Evolutionary conservation across 495 filamentous ascomycete genomes (phyloP).

Genomic region (Podospora sp.): DNA sequence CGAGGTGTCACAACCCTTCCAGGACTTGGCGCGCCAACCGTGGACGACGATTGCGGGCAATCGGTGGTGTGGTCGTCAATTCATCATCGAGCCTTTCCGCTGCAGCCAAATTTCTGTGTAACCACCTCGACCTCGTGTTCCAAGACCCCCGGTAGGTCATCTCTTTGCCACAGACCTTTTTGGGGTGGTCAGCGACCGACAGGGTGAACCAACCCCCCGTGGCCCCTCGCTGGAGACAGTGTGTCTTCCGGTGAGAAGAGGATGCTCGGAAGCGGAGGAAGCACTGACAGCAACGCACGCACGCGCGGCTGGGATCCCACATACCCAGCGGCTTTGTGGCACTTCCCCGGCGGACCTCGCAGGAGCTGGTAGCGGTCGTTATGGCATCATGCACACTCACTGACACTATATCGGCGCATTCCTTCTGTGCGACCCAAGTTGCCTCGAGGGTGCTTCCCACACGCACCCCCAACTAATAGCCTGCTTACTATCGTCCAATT

Average conservation of each 20-base stretch:
- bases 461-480: constrained; percentile 32
- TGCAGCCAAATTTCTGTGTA: constrained; percentile 1
- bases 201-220: neutral
- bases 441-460: constrained; percentile 18
- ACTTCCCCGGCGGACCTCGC: constrained; percentile 3
- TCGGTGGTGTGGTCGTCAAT: neutral
- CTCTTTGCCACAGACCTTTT: neutral
- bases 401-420: constrained; percentile 33
- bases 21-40: constrained; percentile 3
- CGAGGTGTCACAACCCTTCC: neutral
- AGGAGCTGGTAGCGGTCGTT: constrained; percentile 11
- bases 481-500: constrained; percentile 32
- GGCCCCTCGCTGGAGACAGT: neutral
- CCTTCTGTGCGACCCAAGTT: constrained; percentile 31
- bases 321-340: neutral
- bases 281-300: neutral
- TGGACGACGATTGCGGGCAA: neutral
- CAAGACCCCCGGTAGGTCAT: neutral
- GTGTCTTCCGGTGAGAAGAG: neutral
- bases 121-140: neutral
- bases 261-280: neutral
- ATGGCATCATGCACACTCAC: constrained; percentile 25
- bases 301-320: constrained; percentile 6
- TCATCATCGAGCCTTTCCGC: neutral
- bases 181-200: neutral